Evolutionary conservation across 495 filamentous ascomycete species (phyloP), one percentile per base, ranked within the genome.

Genomic region (Patellaria atrata): DNA sequence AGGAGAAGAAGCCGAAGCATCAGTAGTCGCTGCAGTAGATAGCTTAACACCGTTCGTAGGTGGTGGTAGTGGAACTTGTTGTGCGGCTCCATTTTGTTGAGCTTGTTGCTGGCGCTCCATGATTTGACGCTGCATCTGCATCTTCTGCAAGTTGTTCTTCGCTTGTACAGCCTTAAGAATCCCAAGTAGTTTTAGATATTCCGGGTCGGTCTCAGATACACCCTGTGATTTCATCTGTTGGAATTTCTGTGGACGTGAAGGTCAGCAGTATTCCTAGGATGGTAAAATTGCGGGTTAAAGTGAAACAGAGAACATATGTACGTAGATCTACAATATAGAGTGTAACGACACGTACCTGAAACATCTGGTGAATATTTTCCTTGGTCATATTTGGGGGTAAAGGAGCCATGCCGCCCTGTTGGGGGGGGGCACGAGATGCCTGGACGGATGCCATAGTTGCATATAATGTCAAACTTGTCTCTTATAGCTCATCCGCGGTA

Each of bases 381-480:
- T 45, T 51, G 27, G 48, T 51, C 15, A 48, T 33, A 33, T 35
- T 40, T 30, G 24, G 30, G 33, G 43, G 44, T 37, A 46, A 30
- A 13, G 34, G 43, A 11, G n/a, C 19, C 32, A 34, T 34, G 5
- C 32, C 17, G 17, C 40, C 39, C 9, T 35, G 43, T 27, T 23
- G 39, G 12, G 44, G 17, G 38, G 36, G 30, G 18, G 35, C 44
- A n/a, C 39, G 43, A 16, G 40, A 36, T 6, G 47, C 22, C 59
- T 87, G 80, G 45, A 81, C 70, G 23, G 79, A 84, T 52, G 82
- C 73, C 82, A 91, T 91, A 38, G 20, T 49, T n/a, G n/a, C n/a
- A n/a, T n/a, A n/a, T n/a, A n/a, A n/a, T n/a, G n/a, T n/a, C n/a
- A n/a, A n/a, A n/a, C n/a, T n/a, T n/a, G n/a, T n/a, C n/a, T n/a